phyloP scores from a whole-genome alignment of 1,284 basidiomycete genomes.

The Ceratobasidium sp. region DNA sequence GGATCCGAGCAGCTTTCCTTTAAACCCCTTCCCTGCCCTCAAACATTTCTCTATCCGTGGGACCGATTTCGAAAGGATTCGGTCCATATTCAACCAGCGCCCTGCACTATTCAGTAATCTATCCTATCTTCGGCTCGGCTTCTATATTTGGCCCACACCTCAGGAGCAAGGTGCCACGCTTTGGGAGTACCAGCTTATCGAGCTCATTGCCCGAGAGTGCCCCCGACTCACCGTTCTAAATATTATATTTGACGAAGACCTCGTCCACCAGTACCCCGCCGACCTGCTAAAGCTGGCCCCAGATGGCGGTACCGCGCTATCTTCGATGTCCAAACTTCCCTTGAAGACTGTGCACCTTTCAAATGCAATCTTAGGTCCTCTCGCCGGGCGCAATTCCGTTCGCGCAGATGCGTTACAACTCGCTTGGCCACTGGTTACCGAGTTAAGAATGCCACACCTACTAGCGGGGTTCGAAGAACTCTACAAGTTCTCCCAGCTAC shows the following conservation, averaged over 20 bases:
- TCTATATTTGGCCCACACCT: background rate
- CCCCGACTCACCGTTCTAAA: background rate
- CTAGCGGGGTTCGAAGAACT: too few relatives aligned
- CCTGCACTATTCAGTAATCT: background rate
- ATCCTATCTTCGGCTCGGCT: background rate
- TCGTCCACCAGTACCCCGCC: too few relatives aligned
- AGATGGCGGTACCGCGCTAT: too few relatives aligned
- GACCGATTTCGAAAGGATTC: background rate
- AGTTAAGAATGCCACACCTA: too few relatives aligned
- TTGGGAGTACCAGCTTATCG: background rate
- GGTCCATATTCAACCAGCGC: background rate
- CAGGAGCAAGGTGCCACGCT: background rate
- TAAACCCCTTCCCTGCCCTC: background rate
- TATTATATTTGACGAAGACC: background rate
- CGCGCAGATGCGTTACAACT: too few relatives aligned
- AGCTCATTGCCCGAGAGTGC: too few relatives aligned
- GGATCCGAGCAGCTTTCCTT: background rate
- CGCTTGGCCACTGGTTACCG: too few relatives aligned
- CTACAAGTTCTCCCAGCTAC: constrained; percentile 2
- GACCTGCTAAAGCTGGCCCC: background rate
- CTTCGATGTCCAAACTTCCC: too few relatives aligned
- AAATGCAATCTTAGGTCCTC: background rate
- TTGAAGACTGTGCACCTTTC: too few relatives aligned
- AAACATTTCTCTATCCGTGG: too few relatives aligned
- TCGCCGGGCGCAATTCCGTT: too few relatives aligned